These are phyloP conservation scores for Hyaloraphidium curvatum DNA, from an alignment of 192 early-diverging fungal genomes.

Conservation along the genomic window DNA sequence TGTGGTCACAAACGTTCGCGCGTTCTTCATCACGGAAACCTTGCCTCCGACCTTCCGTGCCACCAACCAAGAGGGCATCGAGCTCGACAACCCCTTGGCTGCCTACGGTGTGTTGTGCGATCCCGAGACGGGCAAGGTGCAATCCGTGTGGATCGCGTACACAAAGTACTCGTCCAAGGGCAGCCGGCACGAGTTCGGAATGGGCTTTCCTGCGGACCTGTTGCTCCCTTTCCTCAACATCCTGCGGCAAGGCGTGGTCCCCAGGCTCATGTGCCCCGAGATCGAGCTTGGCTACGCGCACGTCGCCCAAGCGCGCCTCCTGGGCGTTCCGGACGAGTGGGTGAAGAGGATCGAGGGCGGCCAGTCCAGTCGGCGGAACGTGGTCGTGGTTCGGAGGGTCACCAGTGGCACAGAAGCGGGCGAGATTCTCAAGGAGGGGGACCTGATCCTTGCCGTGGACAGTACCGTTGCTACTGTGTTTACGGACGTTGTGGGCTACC, in stretches of 20 bases:
- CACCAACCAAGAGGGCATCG: conserved; percentile 37
- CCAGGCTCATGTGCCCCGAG: conserved; percentile 31
- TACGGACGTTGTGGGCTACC: no score
- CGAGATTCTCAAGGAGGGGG: conserved; percentile 36
- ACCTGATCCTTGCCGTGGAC: conserved; percentile 47
- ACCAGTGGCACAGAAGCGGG: conserved; percentile 30
- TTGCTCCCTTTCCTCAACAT: conserved; percentile 28
- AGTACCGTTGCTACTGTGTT: conserved; percentile 36
- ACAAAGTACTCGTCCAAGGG: conserved; percentile 45
- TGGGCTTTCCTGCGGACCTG: conserved; percentile 24
- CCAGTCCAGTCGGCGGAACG: conserved; percentile 23
- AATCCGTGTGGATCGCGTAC: conserved; percentile 47
- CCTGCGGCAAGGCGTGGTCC: conserved; percentile 24
- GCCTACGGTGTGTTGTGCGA: conserved; percentile 23
- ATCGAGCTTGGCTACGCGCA: conserved; percentile 39
- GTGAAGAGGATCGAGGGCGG: conserved; percentile 31
- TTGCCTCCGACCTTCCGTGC: conserved; percentile 41
- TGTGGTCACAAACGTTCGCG: conserved; percentile 31
- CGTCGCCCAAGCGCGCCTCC: conserved; percentile 34
- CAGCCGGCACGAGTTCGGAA: conserved; percentile 44
- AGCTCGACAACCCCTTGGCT: conserved; percentile 40
- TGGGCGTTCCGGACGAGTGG: conserved; percentile 37
- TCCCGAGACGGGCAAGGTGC: conserved; percentile 22
- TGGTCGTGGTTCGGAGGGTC: conserved; percentile 38
- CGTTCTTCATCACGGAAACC: conserved; percentile 47